Percentiles rank a stretch among this genome's conserved stretches.
phyloP scores from a whole-genome alignment of 371 early-diverging fungal species.

The Mortierella sp. region DNA sequence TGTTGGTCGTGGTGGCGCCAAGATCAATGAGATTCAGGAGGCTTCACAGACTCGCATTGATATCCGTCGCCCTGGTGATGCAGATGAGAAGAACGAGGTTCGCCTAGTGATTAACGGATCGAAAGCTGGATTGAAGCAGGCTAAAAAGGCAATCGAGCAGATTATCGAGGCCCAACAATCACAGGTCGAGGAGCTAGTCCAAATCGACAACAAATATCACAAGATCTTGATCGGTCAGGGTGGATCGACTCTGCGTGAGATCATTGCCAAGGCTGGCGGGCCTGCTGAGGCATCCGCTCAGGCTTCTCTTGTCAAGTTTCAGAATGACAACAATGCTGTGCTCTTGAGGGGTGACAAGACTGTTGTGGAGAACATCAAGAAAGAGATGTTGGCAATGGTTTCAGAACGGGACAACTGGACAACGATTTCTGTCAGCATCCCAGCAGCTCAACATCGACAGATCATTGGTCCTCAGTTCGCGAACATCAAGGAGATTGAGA shows the following conservation, averaged over 20 bases:
- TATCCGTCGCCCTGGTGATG: conserved; percentile 56
- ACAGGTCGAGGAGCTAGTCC: conserved; percentile 59
- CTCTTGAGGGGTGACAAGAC: conserved; percentile 63
- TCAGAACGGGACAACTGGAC: conserved; percentile 58
- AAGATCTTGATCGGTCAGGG: conserved; percentile 81
- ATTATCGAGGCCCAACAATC: conserved; percentile 65
- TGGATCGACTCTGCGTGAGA: conserved; percentile 74
- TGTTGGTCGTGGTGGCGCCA: conserved; percentile 77
- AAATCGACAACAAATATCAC: conserved; percentile 74
- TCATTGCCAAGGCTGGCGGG: conserved; percentile 75
- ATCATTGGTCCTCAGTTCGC: conserved; percentile 74
- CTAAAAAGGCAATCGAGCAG: conserved; percentile 61
- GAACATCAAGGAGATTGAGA: conserved; percentile 65
- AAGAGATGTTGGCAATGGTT: conserved; percentile 61
- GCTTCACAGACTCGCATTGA: conserved; percentile 74
- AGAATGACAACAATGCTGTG: conserved; percentile 59
- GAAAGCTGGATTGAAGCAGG: conserved; percentile 60
- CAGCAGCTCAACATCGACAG: conserved; percentile 65
- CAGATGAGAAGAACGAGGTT: conserved; percentile 51
- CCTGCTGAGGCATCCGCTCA: conserved; percentile 56
- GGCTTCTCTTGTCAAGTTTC: conserved; percentile 65
- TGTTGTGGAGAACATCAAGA: conserved; percentile 63
- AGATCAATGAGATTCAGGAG: conserved; percentile 73
- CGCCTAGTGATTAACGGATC: conserved; percentile 72
- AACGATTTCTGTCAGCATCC: conserved; percentile 60